Evolutionary conservation across 2,329 filamentous ascomycete genomes (phyloP).

Genomic region (Talaromyces sp.): DNA sequence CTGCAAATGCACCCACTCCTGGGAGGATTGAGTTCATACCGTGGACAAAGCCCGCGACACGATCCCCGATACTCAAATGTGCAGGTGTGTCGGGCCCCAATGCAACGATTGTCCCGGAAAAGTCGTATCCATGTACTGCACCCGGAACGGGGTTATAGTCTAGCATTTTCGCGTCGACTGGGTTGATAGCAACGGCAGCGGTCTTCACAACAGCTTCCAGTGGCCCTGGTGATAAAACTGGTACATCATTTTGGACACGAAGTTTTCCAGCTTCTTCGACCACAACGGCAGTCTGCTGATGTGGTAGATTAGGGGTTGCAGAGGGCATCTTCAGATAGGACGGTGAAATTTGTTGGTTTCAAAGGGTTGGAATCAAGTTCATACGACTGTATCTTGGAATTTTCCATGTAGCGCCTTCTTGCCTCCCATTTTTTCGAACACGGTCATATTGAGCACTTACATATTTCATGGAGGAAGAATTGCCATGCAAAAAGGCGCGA

Average conservation of each 20-base stretch:
- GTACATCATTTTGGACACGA: not conserved
- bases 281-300: constrained; percentile 5
- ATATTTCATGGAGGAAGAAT: too few species aligned
- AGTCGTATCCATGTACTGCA: constrained; percentile 9
- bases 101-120: constrained; percentile 10
- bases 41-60: constrained; percentile 8
- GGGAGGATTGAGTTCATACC: constrained; percentile 3
- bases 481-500: too few species aligned
- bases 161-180: constrained; percentile 16
- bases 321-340: too few species aligned
- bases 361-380: too few species aligned
- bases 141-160: constrained; percentile 8
- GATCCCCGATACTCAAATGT: constrained; percentile 16
- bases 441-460: too few species aligned
- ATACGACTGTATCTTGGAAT: too few species aligned
- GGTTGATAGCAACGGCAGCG: constrained; percentile 17
- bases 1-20: not conserved
- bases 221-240: constrained; percentile 1
- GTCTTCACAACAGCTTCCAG: constrained; percentile 8
- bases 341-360: too few species aligned
- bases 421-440: too few species aligned
- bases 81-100: constrained; percentile 13
- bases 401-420: too few species aligned
- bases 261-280: constrained; percentile 8
- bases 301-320: too few species aligned